Base-by-base conservation (phyloP, 176 grass and related monocot species). In the Luzula sylvatica region DNA sequence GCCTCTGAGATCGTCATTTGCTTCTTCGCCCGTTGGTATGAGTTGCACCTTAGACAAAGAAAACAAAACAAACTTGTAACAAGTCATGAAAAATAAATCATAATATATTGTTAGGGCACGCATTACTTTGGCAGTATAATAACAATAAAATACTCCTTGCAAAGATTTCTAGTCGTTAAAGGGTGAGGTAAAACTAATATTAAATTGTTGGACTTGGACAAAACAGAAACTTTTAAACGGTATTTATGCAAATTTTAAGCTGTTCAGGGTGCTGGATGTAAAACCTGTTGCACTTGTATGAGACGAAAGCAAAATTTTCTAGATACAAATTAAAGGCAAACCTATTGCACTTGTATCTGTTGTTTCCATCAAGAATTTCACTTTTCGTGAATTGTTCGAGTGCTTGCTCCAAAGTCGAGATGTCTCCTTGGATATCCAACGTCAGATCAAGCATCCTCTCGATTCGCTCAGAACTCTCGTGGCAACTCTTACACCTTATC, bases 401-500 rank as follows among this genome's bases (percentile, higher is more conserved):
- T 64, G 84, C 90, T 61, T 82, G 73, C 59, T 96, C 80, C 68
- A 96, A 71, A 59, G 80, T 88, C 68, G 11, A 25, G 44, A 88
- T 82, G 61, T 82, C 56, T 14, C 90, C 84, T 76, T 96, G 72
- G 75, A 96, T 82, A 52, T 83, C 83, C 52, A 96, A 76, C 74
- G 71, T 86, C 44, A 96, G 77, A 86, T 96, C 90, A 76, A 89
- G 72, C 64, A 96, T 89, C 22, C 77, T 70, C 68, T 96, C 90
- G 45, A 45, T 55, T 15, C 56, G 67, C 61, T 71, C 81, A 54
- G 90, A 96, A 79, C 70, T 96, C 48, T 45, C 39, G 41, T 78
- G 65, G 25, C 90, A 96, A 42, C 58, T 89, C 35, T 50, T 67
- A 71, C 90, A 96, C 66, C 60, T 96, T 82, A 96, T 96, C 90